A percentile compares a stretch with the other conserved stretches of the same genome.
These are phyloP conservation scores for Mentha longifolia DNA, from an alignment of 257 asterid species.

Conservation along the genomic window DNA sequence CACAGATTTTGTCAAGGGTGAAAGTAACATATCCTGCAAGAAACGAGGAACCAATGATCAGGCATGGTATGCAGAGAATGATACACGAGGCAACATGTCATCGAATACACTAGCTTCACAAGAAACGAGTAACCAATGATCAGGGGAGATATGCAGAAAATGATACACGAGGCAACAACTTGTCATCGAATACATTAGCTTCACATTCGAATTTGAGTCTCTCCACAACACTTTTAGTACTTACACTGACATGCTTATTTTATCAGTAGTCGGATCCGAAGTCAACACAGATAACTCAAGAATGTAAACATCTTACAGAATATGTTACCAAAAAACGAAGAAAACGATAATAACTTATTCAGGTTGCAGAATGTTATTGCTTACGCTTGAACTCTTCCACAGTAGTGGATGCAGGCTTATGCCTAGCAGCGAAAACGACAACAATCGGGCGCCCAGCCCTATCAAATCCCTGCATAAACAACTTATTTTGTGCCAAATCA, in stretches of 20 bases:
- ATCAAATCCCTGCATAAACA: conserved; percentile 86
- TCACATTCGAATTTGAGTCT: background rate
- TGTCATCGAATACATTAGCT: background rate
- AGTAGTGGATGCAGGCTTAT: conserved; percentile 51
- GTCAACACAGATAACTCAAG: background rate
- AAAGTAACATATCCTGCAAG: conserved; percentile 77
- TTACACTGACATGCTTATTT: background rate
- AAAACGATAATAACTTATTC: background rate
- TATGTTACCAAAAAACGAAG: background rate
- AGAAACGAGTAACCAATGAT: conserved; percentile 21
- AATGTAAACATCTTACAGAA: background rate
- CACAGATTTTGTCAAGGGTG: conserved; percentile 73
- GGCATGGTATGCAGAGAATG: background rate
- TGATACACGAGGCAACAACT: background rate
- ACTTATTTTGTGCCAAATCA: conserved; percentile 67
- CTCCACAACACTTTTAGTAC: background rate
- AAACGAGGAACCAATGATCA: conserved; percentile 23
- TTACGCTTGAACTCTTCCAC: conserved; percentile 86
- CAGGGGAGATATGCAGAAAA: background rate
- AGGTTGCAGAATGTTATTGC: conserved; percentile 23
- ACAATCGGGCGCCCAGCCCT: conserved; percentile 75
- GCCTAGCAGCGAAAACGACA: conserved; percentile 66
- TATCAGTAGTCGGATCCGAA: background rate
- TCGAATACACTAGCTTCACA: background rate
- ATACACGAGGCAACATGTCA: background rate